Conservation (phyloP, 2,329 filamentous ascomycete species). For the Dactylellina haptotyla region DNA sequence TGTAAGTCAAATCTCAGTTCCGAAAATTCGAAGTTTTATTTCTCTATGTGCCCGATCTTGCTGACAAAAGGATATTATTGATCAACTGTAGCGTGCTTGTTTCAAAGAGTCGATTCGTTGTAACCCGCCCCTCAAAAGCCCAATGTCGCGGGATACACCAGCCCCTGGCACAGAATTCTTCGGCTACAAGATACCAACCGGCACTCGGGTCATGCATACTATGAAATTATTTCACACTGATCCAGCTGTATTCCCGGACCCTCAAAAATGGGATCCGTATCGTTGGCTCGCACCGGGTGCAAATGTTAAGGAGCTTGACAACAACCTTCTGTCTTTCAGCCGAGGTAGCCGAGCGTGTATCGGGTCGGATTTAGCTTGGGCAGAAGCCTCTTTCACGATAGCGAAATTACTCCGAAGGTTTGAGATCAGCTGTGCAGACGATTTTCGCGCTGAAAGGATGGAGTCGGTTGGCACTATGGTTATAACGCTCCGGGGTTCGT, state of each 20-base stretch:
- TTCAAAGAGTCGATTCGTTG: constrained; percentile 43
- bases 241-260: constrained; percentile 31
- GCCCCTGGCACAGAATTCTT: constrained; percentile 5
- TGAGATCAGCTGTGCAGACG: constrained; percentile 11
- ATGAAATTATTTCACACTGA: constrained; percentile 34
- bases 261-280: constrained; percentile 24
- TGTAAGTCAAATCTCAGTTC: neutral
- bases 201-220: constrained; percentile 5
- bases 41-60: too few species aligned
- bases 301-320: constrained; percentile 26
- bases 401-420: constrained; percentile 29
- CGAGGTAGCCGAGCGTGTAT: constrained; percentile 26
- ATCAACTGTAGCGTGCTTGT: too few species aligned
- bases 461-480: constrained; percentile 16
- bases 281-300: constrained; percentile 24
- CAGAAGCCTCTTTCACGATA: constrained; percentile 16
- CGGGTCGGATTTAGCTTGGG: constrained; percentile 43
- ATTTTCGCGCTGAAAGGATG: constrained; percentile 36
- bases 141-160: constrained; percentile 26
- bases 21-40: too few species aligned
- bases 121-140: neutral
- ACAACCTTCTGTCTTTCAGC: constrained; percentile 43
- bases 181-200: constrained; percentile 15
- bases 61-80: too few species aligned
- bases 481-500: constrained; percentile 9